Evolutionary conservation across 2,329 filamentous ascomycete genomes (phyloP).

Genomic region (Dothiorella sarmentorum): DNA sequence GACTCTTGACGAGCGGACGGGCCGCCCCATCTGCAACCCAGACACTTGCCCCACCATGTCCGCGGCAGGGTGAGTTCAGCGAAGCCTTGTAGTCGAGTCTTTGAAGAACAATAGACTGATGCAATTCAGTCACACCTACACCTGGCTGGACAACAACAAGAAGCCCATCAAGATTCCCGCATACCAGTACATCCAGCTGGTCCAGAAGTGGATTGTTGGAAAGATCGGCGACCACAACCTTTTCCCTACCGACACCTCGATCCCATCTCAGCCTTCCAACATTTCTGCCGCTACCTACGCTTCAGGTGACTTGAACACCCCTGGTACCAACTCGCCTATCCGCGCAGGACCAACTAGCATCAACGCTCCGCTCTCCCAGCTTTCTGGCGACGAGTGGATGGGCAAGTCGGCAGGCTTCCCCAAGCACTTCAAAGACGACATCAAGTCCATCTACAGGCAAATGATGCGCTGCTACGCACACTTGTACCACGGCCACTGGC

Average conservation of each 20-base stretch:
- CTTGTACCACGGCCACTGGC: slow-evolving; percentile 52
- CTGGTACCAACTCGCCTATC: slow-evolving; percentile 42
- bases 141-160: slow-evolving; percentile 85
- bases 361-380: slow-evolving; percentile 57
- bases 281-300: slow-evolving; percentile 59
- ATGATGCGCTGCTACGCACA: slow-evolving; percentile 55
- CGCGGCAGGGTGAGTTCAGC: slow-evolving; percentile 73
- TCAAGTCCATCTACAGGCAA: slow-evolving; percentile 63
- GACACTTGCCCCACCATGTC: slow-evolving; percentile 88
- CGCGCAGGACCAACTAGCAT: slow-evolving; percentile 45
- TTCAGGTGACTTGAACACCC: slow-evolving; percentile 50
- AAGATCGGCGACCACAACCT: slow-evolving; percentile 88
- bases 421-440: slow-evolving; percentile 61
- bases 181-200: slow-evolving; percentile 88
- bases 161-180: slow-evolving; percentile 90
- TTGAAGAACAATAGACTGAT: neutral
- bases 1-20: slow-evolving; percentile 73
- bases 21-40: slow-evolving; percentile 76
- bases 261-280: slow-evolving; percentile 49
- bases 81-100: neutral
- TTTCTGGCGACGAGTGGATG: slow-evolving; percentile 72
- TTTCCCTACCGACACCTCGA: slow-evolving; percentile 81
- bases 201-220: slow-evolving; percentile 95
- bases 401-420: slow-evolving; percentile 78
- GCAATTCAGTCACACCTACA: slow-evolving; percentile 75